Evolutionary conservation across 495 filamentous ascomycete genomes (phyloP).

Genomic region (Penicillium malachiteum): DNA sequence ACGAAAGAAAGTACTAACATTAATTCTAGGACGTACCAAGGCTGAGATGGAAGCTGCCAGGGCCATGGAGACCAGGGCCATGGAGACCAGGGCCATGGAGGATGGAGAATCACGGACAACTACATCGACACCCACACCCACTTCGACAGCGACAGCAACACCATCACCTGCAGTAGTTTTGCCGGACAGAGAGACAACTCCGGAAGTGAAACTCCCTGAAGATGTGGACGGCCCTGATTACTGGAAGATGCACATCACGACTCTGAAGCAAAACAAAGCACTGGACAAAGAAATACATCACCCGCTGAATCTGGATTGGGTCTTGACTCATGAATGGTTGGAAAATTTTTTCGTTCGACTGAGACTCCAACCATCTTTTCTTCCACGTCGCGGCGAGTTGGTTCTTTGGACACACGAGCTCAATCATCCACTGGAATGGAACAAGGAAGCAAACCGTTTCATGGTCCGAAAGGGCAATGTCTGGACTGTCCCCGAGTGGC

Average conservation of each 20-base stretch:
- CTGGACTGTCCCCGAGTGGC: conserved; percentile 50
- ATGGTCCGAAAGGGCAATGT: conserved; percentile 32
- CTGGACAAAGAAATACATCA: conserved; percentile 50
- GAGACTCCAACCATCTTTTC: conserved; percentile 45
- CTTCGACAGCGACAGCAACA: too few relatives aligned
- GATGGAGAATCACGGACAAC: not conserved
- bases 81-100: not conserved
- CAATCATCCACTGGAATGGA: conserved; percentile 36
- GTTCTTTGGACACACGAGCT: conserved; percentile 53
- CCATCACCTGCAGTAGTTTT: too few relatives aligned
- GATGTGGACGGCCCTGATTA: conserved; percentile 54
- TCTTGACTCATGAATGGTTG: conserved; percentile 41
- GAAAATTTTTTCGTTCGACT: conserved; percentile 34
- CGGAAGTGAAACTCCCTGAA: conserved; percentile 1
- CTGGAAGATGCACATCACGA: conserved; percentile 46
- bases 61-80: not conserved
- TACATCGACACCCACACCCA: not conserved
- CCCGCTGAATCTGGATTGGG: conserved; percentile 53
- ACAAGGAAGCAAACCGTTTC: conserved; percentile 25
- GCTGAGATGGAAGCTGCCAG: conserved; percentile 17
- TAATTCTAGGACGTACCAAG: conserved; percentile 14
- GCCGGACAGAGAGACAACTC: not conserved
- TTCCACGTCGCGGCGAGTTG: conserved; percentile 57
- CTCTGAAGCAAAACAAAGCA: conserved; percentile 38
- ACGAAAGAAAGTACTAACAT: conserved; percentile 5